Conservation (phyloP, 176 grass and related monocot genomes). For the Secale cereale region DNA sequence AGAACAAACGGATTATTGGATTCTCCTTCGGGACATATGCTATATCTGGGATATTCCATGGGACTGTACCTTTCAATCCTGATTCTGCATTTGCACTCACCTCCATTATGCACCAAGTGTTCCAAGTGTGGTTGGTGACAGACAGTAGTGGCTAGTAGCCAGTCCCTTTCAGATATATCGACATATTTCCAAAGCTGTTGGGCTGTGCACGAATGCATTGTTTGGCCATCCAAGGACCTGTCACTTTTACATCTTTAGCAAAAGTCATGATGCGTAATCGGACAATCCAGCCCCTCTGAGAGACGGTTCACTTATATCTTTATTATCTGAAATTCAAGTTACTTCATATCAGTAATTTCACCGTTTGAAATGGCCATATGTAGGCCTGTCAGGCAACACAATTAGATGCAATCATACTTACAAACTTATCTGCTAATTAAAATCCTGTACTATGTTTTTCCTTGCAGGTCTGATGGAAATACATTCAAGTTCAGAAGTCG, state of each 20-base stretch:
- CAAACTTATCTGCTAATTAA: not conserved
- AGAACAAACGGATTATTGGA: slow-evolving; percentile 12
- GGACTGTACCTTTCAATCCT: slow-evolving; percentile 11
- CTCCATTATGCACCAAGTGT: slow-evolving; percentile 44
- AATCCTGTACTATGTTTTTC: slow-evolving; percentile 3
- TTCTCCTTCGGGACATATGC: slow-evolving; percentile 14
- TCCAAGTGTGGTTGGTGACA: slow-evolving; percentile 33
- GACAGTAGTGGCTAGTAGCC: slow-evolving; percentile 15
- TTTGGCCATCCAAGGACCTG: slow-evolving; percentile 26
- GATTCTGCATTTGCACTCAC: slow-evolving; percentile 16
- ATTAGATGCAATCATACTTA: not conserved
- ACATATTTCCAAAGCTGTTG: slow-evolving; percentile 10
- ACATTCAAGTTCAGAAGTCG: not conserved
- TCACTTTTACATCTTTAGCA: slow-evolving; percentile 34
- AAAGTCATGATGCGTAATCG: slow-evolving; percentile 1
- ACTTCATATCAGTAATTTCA: not conserved
- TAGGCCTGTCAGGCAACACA: not conserved
- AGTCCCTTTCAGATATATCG: slow-evolving; percentile 36
- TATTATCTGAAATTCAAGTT: not conserved
- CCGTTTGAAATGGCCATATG: not conserved
- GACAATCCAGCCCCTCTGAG: not conserved
- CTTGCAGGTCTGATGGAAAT: not conserved
- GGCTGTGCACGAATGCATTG: not conserved
- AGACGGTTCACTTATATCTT: not conserved
- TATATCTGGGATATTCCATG: slow-evolving; percentile 10